Base-by-base conservation (phyloP, 1,139 yeast genomes). In the Kodamaea arcana region DNA sequence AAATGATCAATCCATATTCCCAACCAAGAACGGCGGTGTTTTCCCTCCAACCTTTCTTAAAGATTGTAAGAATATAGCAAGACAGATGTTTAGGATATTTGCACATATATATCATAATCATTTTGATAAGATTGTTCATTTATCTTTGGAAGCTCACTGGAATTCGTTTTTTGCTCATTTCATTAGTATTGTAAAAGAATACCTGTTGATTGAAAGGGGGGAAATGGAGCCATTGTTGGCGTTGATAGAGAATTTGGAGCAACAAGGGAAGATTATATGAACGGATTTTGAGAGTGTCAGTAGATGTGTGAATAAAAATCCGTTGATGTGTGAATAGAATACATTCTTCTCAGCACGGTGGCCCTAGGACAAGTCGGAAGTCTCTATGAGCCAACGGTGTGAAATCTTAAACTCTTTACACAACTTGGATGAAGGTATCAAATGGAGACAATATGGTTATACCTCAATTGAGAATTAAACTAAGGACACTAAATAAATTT, bases 161-260 rank as follows among this genome's bases (percentile, higher is more conserved):
- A 92, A 94, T 60, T 88, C 97, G 4, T 87, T 90, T 52, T 94
- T 92, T 60, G 94, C 96, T n/a, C 98, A 94, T 58, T 92, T 84
- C 54, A 74, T 90, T 33, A 83, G 95, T 37, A 85, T 92, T 52
- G 78, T 83, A 13, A 83, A 83, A 50, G 95, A 88, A 47, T 92
- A 86, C 59, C 81, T 76, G 36, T 72, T 92, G 45, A 69, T 92
- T 31, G 97, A 90, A 45, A 65, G 79, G 40, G 69, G 71, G 41
- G 98, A 92, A 47, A 65, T 88, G 61, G 83, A 72, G 40, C 98
- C 98, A 1, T 64, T 92, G 45, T 60, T 71, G 36, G 81, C 84
- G 2, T 67, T 92, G 58, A 84, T 94, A 36, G 90, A 81, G 44
- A 77, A 74, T 50, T 73, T 92, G 46, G 96, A 87, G 59, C 67